Percentiles rank a stretch among this genome's conserved stretches.
Conservation (phyloP, 768 basidiomycete genomes). For the Termitomyces sp. region DNA sequence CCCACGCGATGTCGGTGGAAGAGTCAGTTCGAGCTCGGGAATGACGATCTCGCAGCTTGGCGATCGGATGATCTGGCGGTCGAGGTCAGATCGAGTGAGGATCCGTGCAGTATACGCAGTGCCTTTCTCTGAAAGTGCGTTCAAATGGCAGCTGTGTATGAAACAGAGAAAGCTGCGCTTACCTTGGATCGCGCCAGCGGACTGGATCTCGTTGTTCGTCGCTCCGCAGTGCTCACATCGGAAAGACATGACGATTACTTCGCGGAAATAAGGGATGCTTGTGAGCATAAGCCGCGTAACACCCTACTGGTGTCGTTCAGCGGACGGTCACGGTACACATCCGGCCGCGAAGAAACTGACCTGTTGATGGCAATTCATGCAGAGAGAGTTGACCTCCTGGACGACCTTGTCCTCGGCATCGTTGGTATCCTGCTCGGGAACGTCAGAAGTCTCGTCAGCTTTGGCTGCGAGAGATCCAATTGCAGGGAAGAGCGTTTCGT, state of each 20-base stretch:
- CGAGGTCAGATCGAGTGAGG: constrained; percentile 67
- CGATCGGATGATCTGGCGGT: constrained; percentile 93
- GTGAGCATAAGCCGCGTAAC: constrained; percentile 85
- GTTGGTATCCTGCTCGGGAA: neutral
- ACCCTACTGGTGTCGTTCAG: constrained; percentile 52
- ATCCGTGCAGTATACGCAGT: constrained; percentile 76
- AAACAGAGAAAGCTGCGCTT: constrained; percentile 15
- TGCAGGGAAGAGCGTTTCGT: constrained; percentile 5
- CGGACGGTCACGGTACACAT: neutral
- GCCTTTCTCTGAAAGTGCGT: constrained; percentile 63
- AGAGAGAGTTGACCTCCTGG: constrained; percentile 84
- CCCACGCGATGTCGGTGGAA: constrained; percentile 77
- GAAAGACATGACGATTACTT: constrained; percentile 96
- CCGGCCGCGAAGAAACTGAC: constrained; percentile 33
- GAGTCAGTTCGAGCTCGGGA: constrained; percentile 86
- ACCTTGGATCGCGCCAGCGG: constrained; percentile 85
- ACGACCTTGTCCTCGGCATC: constrained; percentile 61
- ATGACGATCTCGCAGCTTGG: constrained; percentile 74
- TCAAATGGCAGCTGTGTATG: neutral
- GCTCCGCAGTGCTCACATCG: constrained; percentile 89
- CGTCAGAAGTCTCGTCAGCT: constrained; percentile 2
- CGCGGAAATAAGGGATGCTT: constrained; percentile 90
- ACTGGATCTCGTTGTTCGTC: constrained; percentile 90
- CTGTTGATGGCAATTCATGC: constrained; percentile 92
- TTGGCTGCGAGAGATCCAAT: constrained; percentile 12